A percentile compares a stretch with the other conserved stretches of the same genome.
phyloP scores from a whole-genome alignment of 306 rosid species.

The Gynostemma pentaphyllum region DNA sequence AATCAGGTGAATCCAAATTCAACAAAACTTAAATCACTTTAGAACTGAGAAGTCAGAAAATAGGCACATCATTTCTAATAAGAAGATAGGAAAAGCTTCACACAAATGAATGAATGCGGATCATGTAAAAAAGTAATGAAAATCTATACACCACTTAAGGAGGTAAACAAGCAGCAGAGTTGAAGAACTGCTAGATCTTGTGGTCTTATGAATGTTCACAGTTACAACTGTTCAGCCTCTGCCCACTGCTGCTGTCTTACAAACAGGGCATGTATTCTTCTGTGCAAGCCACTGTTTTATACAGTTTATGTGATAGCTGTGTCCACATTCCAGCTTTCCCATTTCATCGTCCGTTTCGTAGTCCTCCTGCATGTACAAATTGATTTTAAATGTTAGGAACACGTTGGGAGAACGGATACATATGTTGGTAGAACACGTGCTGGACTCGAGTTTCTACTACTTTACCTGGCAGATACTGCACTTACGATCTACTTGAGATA shows the following conservation, averaged over 20 bases:
- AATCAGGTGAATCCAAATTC: not conserved
- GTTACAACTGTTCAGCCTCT: conserved; percentile 29
- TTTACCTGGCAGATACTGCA: conserved; percentile 90
- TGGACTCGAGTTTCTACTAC: not conserved
- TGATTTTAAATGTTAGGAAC: not conserved
- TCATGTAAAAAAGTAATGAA: conserved; percentile 26
- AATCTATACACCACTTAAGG: conserved; percentile 51
- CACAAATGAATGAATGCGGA: conserved; percentile 41
- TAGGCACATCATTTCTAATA: conserved; percentile 9
- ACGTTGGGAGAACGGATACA: not conserved
- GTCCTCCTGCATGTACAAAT: conserved; percentile 52
- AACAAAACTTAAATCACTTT: not conserved
- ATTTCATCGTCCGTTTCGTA: conserved; percentile 72
- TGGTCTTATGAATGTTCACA: not conserved
- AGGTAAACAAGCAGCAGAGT: conserved; percentile 11
- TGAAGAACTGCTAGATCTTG: conserved; percentile 3
- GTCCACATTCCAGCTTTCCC: conserved; percentile 81
- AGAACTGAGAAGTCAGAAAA: not conserved
- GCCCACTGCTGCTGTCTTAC: conserved; percentile 58
- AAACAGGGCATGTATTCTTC: conserved; percentile 83
- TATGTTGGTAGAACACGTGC: not conserved
- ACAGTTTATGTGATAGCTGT: conserved; percentile 63
- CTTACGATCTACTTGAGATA: conserved; percentile 42
- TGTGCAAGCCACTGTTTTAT: conserved; percentile 84
- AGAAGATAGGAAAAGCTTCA: conserved; percentile 24